phyloP scores from a whole-genome alignment of 2,329 filamentous ascomycete genomes.

The Podosphaera leucotricha region DNA sequence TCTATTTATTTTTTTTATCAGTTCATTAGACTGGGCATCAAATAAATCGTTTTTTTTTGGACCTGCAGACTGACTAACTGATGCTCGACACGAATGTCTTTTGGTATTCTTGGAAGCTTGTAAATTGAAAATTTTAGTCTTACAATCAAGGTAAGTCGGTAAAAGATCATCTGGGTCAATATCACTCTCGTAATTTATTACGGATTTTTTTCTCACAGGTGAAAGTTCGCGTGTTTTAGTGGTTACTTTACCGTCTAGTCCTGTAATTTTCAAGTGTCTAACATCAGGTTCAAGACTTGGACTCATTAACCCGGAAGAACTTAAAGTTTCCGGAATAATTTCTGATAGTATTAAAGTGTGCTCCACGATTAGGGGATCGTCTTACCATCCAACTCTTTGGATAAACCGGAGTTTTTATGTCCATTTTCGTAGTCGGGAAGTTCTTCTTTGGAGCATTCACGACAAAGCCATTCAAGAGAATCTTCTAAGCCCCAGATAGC shows the following conservation, averaged over 20 bases:
- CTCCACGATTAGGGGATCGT: conserved; percentile 1
- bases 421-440: conserved; percentile 45
- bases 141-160: conserved; percentile 54
- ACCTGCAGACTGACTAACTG: background rate
- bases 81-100: conserved; percentile 11
- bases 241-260: background rate
- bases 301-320: conserved; percentile 14
- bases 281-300: conserved; percentile 13
- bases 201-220: conserved; percentile 5
- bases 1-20: conserved; percentile 49
- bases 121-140: conserved; percentile 39
- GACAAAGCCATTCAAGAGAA: conserved; percentile 72
- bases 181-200: conserved; percentile 37
- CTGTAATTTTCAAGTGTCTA: conserved; percentile 8
- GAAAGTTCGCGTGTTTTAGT: conserved; percentile 5
- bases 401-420: conserved; percentile 7
- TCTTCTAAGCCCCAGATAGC: conserved; percentile 70
- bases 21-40: conserved; percentile 28
- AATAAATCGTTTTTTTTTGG: conserved; percentile 2
- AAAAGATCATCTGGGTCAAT: conserved; percentile 54
- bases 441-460: conserved; percentile 44
- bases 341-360: conserved; percentile 6
- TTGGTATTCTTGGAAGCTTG: conserved; percentile 25
- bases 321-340: conserved; percentile 13
- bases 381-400: conserved; percentile 14